Evolutionary conservation across 2,329 filamentous ascomycete species (phyloP), one percentile per base, ranked within the genome.

Genomic region (Ceratocystis huliohia): DNA sequence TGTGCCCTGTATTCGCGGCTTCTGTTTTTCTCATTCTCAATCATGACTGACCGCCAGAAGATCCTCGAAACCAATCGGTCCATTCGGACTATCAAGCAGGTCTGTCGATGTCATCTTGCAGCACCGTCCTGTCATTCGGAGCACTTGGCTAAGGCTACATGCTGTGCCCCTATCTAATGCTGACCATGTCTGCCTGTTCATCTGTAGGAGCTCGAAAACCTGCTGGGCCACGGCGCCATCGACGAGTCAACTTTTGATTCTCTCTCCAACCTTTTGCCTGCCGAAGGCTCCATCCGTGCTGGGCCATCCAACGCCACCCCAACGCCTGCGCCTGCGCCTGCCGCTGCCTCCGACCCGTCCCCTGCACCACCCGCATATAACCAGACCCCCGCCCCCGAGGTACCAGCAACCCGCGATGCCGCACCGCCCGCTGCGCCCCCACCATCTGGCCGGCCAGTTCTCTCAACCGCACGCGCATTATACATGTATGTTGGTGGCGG

Each of bases 71-170:
- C 87, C 77, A 94, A 93, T 79, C 85, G 91, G 78, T 92, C 90
- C 74, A 84, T 96, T 74, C 87, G 91, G 70, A 88, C 84, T 73
- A 92, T 96, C 79, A 92, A 91, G 79, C 91, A 88, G 73, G 91
- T 91, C 79, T 71, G 84, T 74, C 20, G 10, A 53, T 20, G 57
- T 66, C 22, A 48, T 61, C 22, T 44, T 7, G 44, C 25, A 17
- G 10, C 25, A 7, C 7, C 15, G 15, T n/a, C 25, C 22, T 30
- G 8, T 13, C 41, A 7, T 20, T 33, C 28, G 41, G 8, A 33
- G n/a, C 22, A 45, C 25, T 48, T 17, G 61, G 28, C 15, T 6
- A 10, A 53, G 10, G n/a, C 22, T 17, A 1, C 15, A n/a, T 7
- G 8, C 13, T 33, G 45, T 30, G 17, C 13, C 17, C 13, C 17